These are phyloP conservation scores for Termitomyces sp. DNA, from an alignment of 768 basidiomycete genomes.

Conservation along the genomic window DNA sequence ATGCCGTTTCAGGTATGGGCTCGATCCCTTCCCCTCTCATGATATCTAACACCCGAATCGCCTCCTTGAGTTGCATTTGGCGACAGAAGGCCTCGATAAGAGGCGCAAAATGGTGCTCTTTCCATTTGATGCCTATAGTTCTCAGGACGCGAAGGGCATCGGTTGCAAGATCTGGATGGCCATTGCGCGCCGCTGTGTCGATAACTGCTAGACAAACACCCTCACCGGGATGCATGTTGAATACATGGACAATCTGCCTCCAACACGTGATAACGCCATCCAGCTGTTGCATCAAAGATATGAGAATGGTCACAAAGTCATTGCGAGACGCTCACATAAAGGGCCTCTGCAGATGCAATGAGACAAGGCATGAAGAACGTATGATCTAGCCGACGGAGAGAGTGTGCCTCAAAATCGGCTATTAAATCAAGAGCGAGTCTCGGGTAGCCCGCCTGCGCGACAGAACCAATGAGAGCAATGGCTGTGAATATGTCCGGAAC, in stretches of 20 bases:
- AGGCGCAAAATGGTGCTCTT: slow-evolving; percentile 75
- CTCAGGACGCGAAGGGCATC: slow-evolving; percentile 59
- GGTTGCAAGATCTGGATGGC: slow-evolving; percentile 63
- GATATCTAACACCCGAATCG: slow-evolving; percentile 49
- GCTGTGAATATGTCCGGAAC: slow-evolving; percentile 44
- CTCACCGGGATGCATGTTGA: slow-evolving; percentile 62
- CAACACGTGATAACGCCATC: slow-evolving; percentile 65
- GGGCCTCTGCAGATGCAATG: slow-evolving; percentile 51
- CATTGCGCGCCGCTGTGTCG: slow-evolving; percentile 67
- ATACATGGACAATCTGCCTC: slow-evolving; percentile 48
- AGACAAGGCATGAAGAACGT: slow-evolving; percentile 66
- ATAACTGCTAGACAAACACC: slow-evolving; percentile 68
- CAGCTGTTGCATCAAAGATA: slow-evolving; percentile 32
- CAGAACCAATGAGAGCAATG: slow-evolving; percentile 47
- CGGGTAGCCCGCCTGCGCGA: slow-evolving; percentile 48
- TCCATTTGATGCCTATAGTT: slow-evolving; percentile 37
- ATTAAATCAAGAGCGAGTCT: slow-evolving; percentile 72
- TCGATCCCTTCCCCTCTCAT: slow-evolving; percentile 53
- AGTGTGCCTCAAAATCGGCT: slow-evolving; percentile 48
- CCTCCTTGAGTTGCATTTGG: slow-evolving; percentile 53
- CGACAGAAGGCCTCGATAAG: slow-evolving; percentile 70
- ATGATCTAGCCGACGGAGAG: slow-evolving; percentile 46
- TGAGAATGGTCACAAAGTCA: slow-evolving; percentile 1
- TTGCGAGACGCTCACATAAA: slow-evolving; percentile 51
- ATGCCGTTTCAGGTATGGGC: slow-evolving; percentile 46